Evolutionary conservation across 176 grass and related monocot species (phyloP).

Genomic region (Poa annua): DNA sequence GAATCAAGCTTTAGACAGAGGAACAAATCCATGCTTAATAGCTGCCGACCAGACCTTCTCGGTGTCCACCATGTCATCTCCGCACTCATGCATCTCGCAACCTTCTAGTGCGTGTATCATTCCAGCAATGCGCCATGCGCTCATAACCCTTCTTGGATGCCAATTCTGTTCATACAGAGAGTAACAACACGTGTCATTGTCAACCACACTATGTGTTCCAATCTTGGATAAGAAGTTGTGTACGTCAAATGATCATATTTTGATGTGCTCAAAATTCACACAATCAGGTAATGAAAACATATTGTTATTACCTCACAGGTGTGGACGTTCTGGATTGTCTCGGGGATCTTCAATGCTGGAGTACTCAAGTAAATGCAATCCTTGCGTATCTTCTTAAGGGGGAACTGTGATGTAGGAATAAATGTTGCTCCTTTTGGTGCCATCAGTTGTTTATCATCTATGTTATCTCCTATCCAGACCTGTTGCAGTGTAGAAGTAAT

Average conservation of each 20-base stretch:
- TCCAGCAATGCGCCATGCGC: slow-evolving; percentile 79
- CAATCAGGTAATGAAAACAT: background rate
- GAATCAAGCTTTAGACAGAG: slow-evolving; percentile 42
- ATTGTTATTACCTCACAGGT: slow-evolving; percentile 69
- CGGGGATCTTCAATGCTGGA: slow-evolving; percentile 84
- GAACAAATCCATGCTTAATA: slow-evolving; percentile 66
- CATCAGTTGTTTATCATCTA: slow-evolving; percentile 58
- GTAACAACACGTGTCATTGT: background rate
- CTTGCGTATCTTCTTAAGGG: slow-evolving; percentile 62
- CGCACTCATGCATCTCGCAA: slow-evolving; percentile 76
- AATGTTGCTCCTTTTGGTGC: slow-evolving; percentile 63
- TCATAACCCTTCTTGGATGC: slow-evolving; percentile 96
- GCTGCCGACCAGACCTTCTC: slow-evolving; percentile 65
- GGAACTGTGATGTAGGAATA: slow-evolving; percentile 73
- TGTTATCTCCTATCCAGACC: slow-evolving; percentile 77
- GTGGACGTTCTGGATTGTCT: slow-evolving; percentile 74
- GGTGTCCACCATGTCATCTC: slow-evolving; percentile 59
- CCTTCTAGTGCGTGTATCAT: slow-evolving; percentile 77
- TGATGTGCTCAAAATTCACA: slow-evolving; percentile 6
- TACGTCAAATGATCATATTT: background rate
- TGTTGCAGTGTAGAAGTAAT: slow-evolving; percentile 39
- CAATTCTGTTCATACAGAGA: slow-evolving; percentile 63
- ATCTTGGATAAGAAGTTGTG: background rate
- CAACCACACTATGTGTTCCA: background rate
- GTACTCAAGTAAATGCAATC: slow-evolving; percentile 75